Evolutionary conservation across 306 rosid species (phyloP), one percentile per base, ranked within the genome.

Genomic region (Citrullus amarus): DNA sequence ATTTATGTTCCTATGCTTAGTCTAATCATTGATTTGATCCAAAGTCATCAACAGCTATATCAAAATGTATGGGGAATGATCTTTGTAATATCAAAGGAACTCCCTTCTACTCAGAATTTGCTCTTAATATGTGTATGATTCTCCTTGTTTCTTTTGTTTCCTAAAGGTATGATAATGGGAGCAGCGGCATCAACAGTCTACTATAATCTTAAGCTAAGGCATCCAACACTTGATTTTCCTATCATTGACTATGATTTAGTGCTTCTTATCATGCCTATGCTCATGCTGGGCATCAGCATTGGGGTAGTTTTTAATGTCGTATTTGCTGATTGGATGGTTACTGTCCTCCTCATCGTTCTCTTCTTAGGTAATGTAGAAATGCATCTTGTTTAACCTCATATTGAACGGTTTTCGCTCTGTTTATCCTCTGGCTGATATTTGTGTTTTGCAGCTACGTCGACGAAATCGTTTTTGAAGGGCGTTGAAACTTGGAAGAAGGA

Each of bases 281-380:
- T 95, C 75, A 95, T 95, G 98, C 82, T 92, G 76, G 98, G 98
- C 18, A 92, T 95, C 83, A 95, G 98, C 78, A 86, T 95, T 28
- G 98, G 98, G 75, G 98, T 95, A 55, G 83, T 87, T 65, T 95
- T 92, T 82, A 95, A 91, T 18, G 97, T 92, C 79, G 67, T 91
- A n/a, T 95, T 95, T 86, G 91, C 98, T 66, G 98, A 95, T 79
- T 92, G 98, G 98, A 81, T 95, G 86, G 97, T 95, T 70, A 95
- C 98, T 30, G 82, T 95, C 76, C 85, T 95, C 88, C 97, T 92
- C 50, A 95, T 95, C 79, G 14, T 88, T 86, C 93, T 95, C 80
- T 95, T 95, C 70, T 8, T 95, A n/a, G 97, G 98, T 95, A 89
- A 78, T 12, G 15, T 15, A 77, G 57, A 3, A 58, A 77, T 17